Evolutionary conservation across 2,329 filamentous ascomycete genomes (phyloP).

Genomic region (Botrytis porri): DNA sequence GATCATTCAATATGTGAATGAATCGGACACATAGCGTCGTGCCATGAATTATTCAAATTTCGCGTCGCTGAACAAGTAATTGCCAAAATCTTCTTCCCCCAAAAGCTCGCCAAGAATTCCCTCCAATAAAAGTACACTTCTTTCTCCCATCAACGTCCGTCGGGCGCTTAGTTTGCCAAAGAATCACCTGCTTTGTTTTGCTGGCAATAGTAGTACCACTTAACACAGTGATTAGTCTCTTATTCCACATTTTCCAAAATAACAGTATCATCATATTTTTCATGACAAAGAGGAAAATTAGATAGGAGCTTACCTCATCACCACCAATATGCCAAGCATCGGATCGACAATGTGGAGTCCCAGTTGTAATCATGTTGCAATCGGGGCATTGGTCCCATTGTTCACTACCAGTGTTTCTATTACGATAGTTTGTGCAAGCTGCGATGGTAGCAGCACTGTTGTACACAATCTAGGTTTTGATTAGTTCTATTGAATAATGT

Average conservation of each 20-base stretch:
- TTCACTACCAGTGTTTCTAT: background rate
- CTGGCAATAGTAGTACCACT: conserved; percentile 11
- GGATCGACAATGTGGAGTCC: background rate
- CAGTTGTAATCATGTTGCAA: background rate
- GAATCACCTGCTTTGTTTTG: background rate
- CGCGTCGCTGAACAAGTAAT: background rate
- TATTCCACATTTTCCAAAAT: background rate
- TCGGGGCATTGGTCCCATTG: conserved; percentile 12
- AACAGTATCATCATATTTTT: background rate
- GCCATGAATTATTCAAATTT: background rate
- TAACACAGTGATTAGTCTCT: background rate
- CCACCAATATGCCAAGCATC: background rate
- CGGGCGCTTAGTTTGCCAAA: background rate
- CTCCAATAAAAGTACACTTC: background rate
- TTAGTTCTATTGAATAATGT: background rate
- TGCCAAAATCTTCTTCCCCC: background rate
- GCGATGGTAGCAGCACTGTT: background rate
- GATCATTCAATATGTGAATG: background rate
- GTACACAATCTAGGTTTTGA: background rate
- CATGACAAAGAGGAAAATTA: fast-evolving
- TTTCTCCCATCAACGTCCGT: background rate
- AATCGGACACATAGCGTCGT: background rate
- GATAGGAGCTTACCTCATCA: conserved; percentile 8
- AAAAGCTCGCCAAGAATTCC: background rate
- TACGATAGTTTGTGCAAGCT: background rate